Conservation (phyloP, 1,284 basidiomycete genomes). For the Trametes polyzona region DNA sequence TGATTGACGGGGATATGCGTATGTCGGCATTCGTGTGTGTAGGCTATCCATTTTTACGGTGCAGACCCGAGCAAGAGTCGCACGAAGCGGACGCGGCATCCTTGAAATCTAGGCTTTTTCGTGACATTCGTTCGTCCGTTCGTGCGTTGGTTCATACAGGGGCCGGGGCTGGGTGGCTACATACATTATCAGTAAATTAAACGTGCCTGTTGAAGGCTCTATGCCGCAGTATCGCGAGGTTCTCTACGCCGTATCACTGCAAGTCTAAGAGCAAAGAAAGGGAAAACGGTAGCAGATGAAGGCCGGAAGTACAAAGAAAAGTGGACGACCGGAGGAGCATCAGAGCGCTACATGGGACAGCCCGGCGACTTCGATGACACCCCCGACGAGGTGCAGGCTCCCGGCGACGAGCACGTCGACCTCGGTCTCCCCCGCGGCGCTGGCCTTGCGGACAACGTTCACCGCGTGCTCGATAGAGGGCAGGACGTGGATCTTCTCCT, state of each 20-base stretch:
- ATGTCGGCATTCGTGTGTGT: not conserved
- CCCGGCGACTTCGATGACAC: constrained; percentile 88
- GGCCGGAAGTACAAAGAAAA: not conserved
- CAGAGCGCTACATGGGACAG: constrained; percentile 66
- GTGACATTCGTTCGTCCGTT: not conserved
- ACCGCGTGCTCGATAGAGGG: constrained; percentile 92
- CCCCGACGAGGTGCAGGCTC: constrained; percentile 94
- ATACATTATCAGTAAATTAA: constrained; percentile 28
- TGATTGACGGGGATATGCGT: too few relatives aligned
- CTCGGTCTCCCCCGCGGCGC: constrained; percentile 32
- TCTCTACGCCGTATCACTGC: not conserved
- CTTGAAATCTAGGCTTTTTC: not conserved
- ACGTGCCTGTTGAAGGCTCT: constrained; percentile 31
- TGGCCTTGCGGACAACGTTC: constrained; percentile 54
- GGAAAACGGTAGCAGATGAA: not conserved
- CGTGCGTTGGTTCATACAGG: not conserved
- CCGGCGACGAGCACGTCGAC: constrained; percentile 85
- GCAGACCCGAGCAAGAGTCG: constrained; percentile 35
- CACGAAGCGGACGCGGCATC: constrained; percentile 27
- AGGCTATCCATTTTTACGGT: constrained; percentile 59
- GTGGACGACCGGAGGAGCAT: not conserved
- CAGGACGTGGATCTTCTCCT: constrained; percentile 72
- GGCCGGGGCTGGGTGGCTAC: not conserved
- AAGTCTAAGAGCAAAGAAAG: not conserved
- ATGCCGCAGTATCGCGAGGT: constrained; percentile 10